Evolutionary conservation across 1,284 basidiomycete species (phyloP).

Genomic region (Moesziomyces antarcticus): DNA sequence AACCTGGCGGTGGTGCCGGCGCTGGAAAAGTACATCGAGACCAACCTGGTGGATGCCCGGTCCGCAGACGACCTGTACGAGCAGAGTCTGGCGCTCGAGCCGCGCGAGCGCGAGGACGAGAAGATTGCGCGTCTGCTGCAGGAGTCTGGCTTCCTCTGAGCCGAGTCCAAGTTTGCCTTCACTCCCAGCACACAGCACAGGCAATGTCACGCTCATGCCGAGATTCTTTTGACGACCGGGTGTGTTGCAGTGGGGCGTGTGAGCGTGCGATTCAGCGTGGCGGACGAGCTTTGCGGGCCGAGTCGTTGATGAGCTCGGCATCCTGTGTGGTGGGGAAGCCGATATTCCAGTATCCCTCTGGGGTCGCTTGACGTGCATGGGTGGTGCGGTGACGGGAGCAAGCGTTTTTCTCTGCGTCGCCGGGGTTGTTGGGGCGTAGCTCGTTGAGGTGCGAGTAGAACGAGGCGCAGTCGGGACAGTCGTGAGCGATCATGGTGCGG

Average conservation of each 20-base stretch:
- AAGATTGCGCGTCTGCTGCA: slow-evolving; percentile 88
- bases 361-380: slow-evolving; percentile 16
- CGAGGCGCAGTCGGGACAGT: slow-evolving; percentile 36
- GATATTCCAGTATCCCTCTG: slow-evolving; percentile 44
- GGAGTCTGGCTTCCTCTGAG: slow-evolving; percentile 83
- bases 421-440: background rate
- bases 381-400: slow-evolving; percentile 36
- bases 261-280: background rate
- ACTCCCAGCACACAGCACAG: background rate
- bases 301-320: slow-evolving; percentile 22
- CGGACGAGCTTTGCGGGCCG: background rate
- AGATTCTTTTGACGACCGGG: no score
- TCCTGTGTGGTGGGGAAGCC: slow-evolving; percentile 40
- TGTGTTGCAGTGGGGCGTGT: background rate
- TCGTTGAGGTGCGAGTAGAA: slow-evolving; percentile 35
- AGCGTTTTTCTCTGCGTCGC: slow-evolving; percentile 15
- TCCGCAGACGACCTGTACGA: slow-evolving; percentile 74
- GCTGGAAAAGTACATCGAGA: slow-evolving; percentile 81
- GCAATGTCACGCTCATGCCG: background rate
- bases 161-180: no score
- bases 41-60: slow-evolving; percentile 72
- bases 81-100: slow-evolving; percentile 85
- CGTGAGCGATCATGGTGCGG: slow-evolving; percentile 20
- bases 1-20: slow-evolving; percentile 79
- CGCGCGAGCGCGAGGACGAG: slow-evolving; percentile 83